Conservation (phyloP, 306 rosid species). For the Hippophae tibetana region DNA sequence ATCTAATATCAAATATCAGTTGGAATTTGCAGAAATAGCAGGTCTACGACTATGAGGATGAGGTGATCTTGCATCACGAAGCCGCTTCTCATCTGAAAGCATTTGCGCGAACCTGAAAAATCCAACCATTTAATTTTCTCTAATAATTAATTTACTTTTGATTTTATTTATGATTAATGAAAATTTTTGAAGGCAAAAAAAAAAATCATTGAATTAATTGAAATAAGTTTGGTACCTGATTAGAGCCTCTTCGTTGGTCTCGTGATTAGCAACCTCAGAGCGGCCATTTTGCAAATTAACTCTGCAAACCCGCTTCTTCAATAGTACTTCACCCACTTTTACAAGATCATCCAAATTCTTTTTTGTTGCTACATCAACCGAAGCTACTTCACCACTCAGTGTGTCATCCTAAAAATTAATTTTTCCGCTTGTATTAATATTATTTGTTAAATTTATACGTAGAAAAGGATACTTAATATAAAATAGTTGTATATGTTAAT, state of each 20-base stretch:
- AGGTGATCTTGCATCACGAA: conserved; percentile 40
- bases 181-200: neutral
- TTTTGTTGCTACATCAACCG: conserved; percentile 27
- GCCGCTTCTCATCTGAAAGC: conserved; percentile 40
- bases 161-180: neutral
- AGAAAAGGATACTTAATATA: neutral
- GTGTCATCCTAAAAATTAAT: conserved; percentile 37
- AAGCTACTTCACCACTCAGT: conserved; percentile 15
- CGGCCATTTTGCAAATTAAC: conserved; percentile 29
- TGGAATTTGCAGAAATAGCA: conserved; percentile 1
- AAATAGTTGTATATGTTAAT: neutral
- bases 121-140: neutral
- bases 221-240: conserved; percentile 17
- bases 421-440: neutral
- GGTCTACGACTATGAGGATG: neutral
- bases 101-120: conserved; percentile 37
- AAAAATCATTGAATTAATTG: neutral
- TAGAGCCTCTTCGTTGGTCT: conserved; percentile 45
- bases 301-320: conserved; percentile 30
- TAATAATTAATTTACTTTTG: neutral
- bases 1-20: neutral
- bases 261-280: conserved; percentile 15
- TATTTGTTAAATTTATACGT: neutral
- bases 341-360: conserved; percentile 39
- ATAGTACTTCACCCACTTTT: conserved; percentile 25